A percentile compares a stretch with the other conserved stretches of the same genome.
Evolutionary conservation across 2,329 filamentous ascomycete species (phyloP).

Genomic region (Sporothrix mexicana): DNA sequence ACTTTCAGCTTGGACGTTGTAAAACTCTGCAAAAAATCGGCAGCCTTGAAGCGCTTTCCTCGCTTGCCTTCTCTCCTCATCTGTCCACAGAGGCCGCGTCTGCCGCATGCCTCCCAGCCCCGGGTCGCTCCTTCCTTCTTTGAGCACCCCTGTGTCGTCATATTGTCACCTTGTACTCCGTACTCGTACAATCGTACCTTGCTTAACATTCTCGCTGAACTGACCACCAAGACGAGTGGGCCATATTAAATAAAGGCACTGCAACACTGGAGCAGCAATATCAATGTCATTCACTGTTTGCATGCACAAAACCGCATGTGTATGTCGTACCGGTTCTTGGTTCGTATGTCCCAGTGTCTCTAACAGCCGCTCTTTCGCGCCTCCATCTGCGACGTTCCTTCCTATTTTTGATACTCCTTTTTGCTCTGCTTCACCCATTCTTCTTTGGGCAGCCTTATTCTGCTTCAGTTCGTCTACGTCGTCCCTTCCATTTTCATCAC

Average conservation of each 20-base stretch:
- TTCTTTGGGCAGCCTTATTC: constrained; percentile 2
- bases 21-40: not conserved
- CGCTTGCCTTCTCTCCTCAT: constrained; percentile 5
- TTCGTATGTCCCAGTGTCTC: too few species aligned
- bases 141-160: not conserved
- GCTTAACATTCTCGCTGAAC: not conserved
- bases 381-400: not conserved
- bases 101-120: constrained; percentile 10
- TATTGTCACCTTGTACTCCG: not conserved
- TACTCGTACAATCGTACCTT: too few species aligned
- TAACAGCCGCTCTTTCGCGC: not conserved
- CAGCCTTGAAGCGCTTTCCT: not conserved
- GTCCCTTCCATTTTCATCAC: constrained; percentile 25
- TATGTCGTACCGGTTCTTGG: too few species aligned
- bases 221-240: not conserved
- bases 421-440: not conserved
- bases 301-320: too few species aligned
- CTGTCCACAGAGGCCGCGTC: not conserved
- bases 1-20: not conserved
- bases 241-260: not conserved
- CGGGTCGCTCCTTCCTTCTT: not conserved
- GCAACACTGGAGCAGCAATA: not conserved
- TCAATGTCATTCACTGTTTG: too few species aligned
- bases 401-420: not conserved
- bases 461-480: not conserved